Base-by-base conservation (phyloP, 2,329 filamentous ascomycete genomes). In the Phaeosphaeriaceae sp. region DNA sequence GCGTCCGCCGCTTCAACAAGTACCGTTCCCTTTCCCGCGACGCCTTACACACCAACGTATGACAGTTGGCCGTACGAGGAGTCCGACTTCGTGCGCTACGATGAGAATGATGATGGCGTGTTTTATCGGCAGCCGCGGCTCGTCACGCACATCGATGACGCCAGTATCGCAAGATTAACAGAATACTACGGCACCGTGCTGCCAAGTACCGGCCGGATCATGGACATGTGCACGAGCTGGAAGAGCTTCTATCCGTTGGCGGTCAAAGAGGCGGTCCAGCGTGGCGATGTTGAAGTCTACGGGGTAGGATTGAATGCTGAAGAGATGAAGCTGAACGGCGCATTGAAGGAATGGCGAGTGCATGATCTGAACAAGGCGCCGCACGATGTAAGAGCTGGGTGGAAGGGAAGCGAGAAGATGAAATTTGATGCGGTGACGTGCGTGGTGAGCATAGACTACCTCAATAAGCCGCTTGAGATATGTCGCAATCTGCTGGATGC, bases 101-200 rank as follows among this genome's bases (percentile, higher is more conserved):
- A 82, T 48, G 65, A 76, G 17, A 55, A 53, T 6, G 60, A 66
- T 7, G 79, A 81, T 57, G 31, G 63, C 1, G 50, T 63, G 3
- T 82, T 82, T 66, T 82, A 81, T 67, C 65, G 62, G 25, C 63
- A 74, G 19, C 80, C 83, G 1, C 78, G 83, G 17, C 82, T 84
- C 60, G 83, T 85, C 1, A 83, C 83, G 11, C 84, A 85, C 57
- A 85, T 85, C 63, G 83, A 85, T 62, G 81, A 83, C 44, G 73
- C 77, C 5, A 82, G 83, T 0, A 83, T 85, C 51, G 66, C 68
- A 3, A 71, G 76, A 0, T 66, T 86, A 1, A 72, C 76, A 22
- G 59, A 68, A 2, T 85, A 86, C 70, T 85, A 85, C 66, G 69
- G 70, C n/a, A 61, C 62, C 0, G 74, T 73, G 1, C 70, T 86